Conservation (phyloP, 2,329 filamentous ascomycete genomes). For the Metarhizium anisopliae region DNA sequence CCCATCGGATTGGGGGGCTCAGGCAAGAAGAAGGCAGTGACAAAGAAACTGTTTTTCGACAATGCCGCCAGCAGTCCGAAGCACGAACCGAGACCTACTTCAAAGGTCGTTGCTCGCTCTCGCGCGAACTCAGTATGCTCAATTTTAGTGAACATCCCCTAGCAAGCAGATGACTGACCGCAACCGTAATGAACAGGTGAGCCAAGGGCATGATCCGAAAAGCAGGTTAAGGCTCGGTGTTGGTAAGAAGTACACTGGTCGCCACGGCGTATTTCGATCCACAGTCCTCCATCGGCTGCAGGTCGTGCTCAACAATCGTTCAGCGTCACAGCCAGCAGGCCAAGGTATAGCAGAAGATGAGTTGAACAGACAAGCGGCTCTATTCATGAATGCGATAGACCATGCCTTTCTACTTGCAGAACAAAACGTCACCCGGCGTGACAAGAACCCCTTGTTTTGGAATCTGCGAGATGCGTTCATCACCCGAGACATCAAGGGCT, state of each 20-base stretch:
- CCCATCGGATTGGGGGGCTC: constrained; percentile 1
- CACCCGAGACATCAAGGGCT: constrained; percentile 35
- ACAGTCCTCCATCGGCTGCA: constrained; percentile 28
- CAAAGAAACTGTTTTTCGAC: background rate
- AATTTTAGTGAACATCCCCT: background rate
- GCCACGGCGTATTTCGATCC: constrained; percentile 23
- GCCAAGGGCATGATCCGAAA: constrained; percentile 25
- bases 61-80: background rate
- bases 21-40: background rate
- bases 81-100: background rate
- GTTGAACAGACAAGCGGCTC: constrained; percentile 32
- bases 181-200: constrained; percentile 13
- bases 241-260: constrained; percentile 15
- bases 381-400: constrained; percentile 37
- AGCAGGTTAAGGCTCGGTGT: constrained; percentile 19
- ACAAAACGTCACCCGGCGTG: constrained; percentile 24
- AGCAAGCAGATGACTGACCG: background rate
- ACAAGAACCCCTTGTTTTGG: constrained; percentile 47
- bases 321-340: constrained; percentile 14
- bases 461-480: constrained; percentile 53
- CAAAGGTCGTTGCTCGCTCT: constrained; percentile 8
- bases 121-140: constrained; percentile 18
- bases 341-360: constrained; percentile 26
- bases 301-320: constrained; percentile 20
- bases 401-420: constrained; percentile 37